Evolutionary conservation across 345 rosid genomes (phyloP), one percentile per base, ranked within the genome.

Genomic region (Eucalyptus polybractea): DNA sequence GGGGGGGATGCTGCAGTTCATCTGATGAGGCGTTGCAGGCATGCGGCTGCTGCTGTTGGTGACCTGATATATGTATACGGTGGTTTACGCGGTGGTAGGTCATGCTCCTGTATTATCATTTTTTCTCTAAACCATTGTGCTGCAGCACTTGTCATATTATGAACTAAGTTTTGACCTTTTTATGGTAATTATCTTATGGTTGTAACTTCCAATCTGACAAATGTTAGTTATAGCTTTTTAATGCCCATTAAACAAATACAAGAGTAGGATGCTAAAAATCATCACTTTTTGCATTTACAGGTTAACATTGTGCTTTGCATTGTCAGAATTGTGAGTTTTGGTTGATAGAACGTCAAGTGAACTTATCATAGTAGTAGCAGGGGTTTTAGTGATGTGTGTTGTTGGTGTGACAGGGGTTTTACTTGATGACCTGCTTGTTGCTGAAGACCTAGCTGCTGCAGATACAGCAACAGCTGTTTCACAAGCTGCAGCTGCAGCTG

Each of bases 11-110:
- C 98, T 91, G 95, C 97, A 60, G 98, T 95, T 90, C 99, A 98
- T 95, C 91, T 98, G 92, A 97, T 99, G 16, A 97, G 99, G 94
- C 99, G 99, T 88, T 98, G 99, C 93, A 94, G 99, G 93, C 99
- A 98, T 94, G 99, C 99, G 47, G 98, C 99, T 88, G 98, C 99
- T 89, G 99, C 99, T 80, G 93, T 98, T 90, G 98, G 99, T 90
- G 99, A 98, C 89, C 91, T 98, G 72, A 96, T 98, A 93, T 98
- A 95, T 92, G 95, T 96, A 88, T 98, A 98, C 92, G 99, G 99
- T 91, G 99, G 99, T 90, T 94, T 98, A 87, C 99, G 99, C 90
- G 99, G 99, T 69, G 99, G 99, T 96, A 96, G 95, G 94, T 89
- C 83, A 69, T 90, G 44, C n/a, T 42, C 47, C 80, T 89, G 87